A percentile compares a stretch with the other conserved stretches of the same genome.
Evolutionary conservation across 2,329 filamentous ascomycete species (phyloP).

Genomic region (Ceratocystis huliohia): DNA sequence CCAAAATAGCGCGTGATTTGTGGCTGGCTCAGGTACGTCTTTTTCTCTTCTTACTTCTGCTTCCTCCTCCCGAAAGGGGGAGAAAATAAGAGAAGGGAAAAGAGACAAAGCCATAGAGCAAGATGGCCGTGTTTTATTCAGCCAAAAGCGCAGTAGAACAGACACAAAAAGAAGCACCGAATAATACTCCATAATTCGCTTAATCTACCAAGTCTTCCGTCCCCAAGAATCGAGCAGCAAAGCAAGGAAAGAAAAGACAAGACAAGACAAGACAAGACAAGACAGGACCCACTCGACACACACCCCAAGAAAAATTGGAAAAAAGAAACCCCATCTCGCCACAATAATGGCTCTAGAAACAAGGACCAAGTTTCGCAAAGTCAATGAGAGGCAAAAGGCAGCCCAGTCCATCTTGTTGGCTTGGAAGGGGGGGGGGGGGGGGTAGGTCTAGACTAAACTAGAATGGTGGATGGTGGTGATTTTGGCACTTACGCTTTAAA

Average conservation of each 20-base stretch:
- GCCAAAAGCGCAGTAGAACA: background rate
- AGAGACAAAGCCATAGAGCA: background rate
- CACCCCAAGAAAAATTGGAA: background rate
- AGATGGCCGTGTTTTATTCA: background rate
- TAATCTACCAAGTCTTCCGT: background rate
- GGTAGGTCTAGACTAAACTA: background rate
- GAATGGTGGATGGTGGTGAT: background rate
- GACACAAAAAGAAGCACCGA: slow-evolving; percentile 4
- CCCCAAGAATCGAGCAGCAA: background rate
- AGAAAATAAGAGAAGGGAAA: background rate
- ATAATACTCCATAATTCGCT: background rate
- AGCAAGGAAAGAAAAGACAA: no score
- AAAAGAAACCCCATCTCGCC: background rate
- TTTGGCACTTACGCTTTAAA: background rate
- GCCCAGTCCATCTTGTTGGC: background rate
- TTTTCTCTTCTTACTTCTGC: background rate
- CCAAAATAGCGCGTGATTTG: slow-evolving; percentile 1
- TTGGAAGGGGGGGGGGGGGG: background rate
- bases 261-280: background rate
- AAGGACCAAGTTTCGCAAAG: background rate
- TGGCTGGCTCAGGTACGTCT: slow-evolving; percentile 2
- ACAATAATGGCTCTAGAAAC: slow-evolving; percentile 5
- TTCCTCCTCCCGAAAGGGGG: background rate
- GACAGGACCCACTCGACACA: background rate
- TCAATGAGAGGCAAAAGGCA: background rate